Evolutionary conservation across 495 filamentous ascomycete genomes (phyloP), one percentile per base, ranked within the genome.

Genomic region (Aeminium ludgeri): DNA sequence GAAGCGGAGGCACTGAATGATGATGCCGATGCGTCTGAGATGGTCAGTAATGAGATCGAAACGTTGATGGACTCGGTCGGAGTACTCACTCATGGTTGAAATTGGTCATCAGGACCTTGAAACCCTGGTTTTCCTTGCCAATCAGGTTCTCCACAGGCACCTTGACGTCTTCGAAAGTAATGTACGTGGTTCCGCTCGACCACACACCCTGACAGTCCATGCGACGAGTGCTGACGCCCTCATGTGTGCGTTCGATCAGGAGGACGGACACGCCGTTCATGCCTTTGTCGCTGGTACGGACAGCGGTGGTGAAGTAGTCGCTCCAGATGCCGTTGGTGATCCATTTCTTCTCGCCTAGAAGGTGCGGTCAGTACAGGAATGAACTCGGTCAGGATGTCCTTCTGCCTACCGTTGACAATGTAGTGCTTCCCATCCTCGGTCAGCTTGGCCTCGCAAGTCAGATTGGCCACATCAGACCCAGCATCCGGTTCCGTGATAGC

Each of bases 131-230:
- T 66, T 93, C 82, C 64, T 92, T 94, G 62, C 89, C 87, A 46
- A 97, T 78, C 48, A 97, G 60, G 67, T 97, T 97, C 67, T 91
- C 89, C 12, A 96, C 89, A 12, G 89, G 89, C 2, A 97, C 89
- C 65, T 95, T 95, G 55, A 93, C 86, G 56, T 97, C 89, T 59
- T 97, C 89, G 46, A 95, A 96, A 32, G 86, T 93, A 58, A 97
- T 74, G 60, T 95, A 97, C 23, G 89, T 92, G 8, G 89, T 97
- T 20, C 89, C 89, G 49, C 74, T 80, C 41, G 80, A 82, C 80
- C 84, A 89, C 33, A 97, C 87, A 63, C 89, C 89, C 60, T 94
- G 86, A 68, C 89, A 97, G 61, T 96, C 87, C 89, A 96, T 97
- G 50, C 79, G 76, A 23, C 89, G 72, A 12, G 89, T 96, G 51